Base-by-base conservation (phyloP, 164 flowering plant genomes). In the Aristolochia fimbriata region DNA sequence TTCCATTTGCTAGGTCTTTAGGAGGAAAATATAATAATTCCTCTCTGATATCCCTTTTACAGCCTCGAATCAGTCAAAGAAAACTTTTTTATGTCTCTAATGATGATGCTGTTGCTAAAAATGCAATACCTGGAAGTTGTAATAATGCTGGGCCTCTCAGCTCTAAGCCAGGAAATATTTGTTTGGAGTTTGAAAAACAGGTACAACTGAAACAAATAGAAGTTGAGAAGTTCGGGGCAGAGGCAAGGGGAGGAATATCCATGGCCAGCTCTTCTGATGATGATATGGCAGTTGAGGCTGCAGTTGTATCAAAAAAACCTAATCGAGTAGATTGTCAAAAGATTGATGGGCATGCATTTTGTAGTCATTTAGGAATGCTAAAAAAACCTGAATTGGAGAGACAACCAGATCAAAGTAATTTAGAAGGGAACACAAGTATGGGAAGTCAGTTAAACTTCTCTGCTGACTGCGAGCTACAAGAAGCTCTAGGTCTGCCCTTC, bases 401-500 rank as follows among this genome's bases (percentile, higher is more conserved):
- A 49, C n/a, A 22, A 60, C 14, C 15, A 27, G 30, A 20, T 60
- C 63, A 50, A 30, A 16, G 14, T 19, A 31, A 17, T 0, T 54
- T 6, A 50, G 43, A 46, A 49, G 7, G 43, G 43, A 37, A 37
- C 43, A 37, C 12, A 37, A 10, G 43, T 37, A 7, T 37, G 43
- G 43, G 8, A 37, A 37, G 55, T 60, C 59, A 65, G 56, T 70
- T 76, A 27, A 76, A 62, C 24, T 81, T 82, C 60, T 77, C 88
- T 19, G 31, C 47, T 25, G 77, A 69, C 8, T 76, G 69, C 59
- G 92, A 83, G 62, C 73, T 79, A 37, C 74, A 77, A 58, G 73
- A 81, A 74, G 87, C 76, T 51, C 85, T 79, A 58, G 86, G 73
- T 55, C 60, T 80, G 43, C 57, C 62, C 62, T 62, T 81, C 15